phyloP scores from a whole-genome alignment of 1,284 basidiomycete species.

The Ceratobasidium papillatum region DNA sequence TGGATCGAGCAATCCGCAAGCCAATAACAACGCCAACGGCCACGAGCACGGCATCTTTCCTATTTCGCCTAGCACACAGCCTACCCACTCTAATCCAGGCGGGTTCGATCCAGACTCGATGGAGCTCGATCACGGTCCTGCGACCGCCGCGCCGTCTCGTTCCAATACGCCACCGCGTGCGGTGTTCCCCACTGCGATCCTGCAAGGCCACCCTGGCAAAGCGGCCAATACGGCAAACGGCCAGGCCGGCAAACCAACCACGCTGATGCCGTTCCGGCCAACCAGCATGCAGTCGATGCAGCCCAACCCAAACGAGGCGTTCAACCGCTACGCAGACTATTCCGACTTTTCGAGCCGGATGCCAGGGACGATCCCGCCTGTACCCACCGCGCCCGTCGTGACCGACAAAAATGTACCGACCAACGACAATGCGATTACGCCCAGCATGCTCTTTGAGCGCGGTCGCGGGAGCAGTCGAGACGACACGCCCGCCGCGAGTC shows the following conservation, averaged over 20 bases:
- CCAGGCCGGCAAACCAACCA: constrained; percentile 42
- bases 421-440: constrained; percentile 64
- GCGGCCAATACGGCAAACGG: constrained; percentile 7
- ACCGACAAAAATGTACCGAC: constrained; percentile 47
- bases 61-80: constrained; percentile 27
- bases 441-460: constrained; percentile 62
- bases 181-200: constrained; percentile 60
- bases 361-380: constrained; percentile 61
- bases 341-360: constrained; percentile 69
- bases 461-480: constrained; percentile 51
- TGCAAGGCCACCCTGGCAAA: constrained; percentile 46
- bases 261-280: constrained; percentile 40
- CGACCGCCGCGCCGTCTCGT: constrained; percentile 54
- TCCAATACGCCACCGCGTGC: constrained; percentile 57
- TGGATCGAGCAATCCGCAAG: constrained; percentile 26
- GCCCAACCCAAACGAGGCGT: constrained; percentile 48
- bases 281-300: constrained; percentile 38
- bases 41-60: constrained; percentile 40
- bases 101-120: constrained; percentile 80
- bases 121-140: constrained; percentile 60
- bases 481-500: constrained; percentile 46
- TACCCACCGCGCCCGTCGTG: constrained; percentile 25
- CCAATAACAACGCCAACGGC: constrained; percentile 23
- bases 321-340: constrained; percentile 61
- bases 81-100: constrained; percentile 31